Evolutionary conservation across 1,139 yeast species (phyloP).

Genomic region (Hanseniaspora uvarum): DNA sequence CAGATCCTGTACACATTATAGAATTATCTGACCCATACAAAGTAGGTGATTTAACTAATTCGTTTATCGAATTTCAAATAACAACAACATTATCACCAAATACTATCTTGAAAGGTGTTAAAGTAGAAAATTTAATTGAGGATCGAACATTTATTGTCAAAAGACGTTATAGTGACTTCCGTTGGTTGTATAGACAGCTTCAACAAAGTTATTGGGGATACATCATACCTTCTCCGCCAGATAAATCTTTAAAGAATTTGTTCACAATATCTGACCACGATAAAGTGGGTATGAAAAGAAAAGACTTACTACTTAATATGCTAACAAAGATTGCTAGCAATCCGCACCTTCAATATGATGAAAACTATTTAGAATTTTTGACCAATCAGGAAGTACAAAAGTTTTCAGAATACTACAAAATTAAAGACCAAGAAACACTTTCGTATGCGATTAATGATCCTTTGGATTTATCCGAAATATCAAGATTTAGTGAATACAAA

Average conservation of each 20-base stretch:
- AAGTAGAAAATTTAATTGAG: background rate
- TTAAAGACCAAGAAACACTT: constrained; percentile 49
- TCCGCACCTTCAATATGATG: constrained; percentile 52
- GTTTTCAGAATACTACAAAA: constrained; percentile 54
- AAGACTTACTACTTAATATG: constrained; percentile 72
- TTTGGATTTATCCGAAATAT: constrained; percentile 37
- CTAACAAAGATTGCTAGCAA: constrained; percentile 53
- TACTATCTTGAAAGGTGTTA: constrained; percentile 27
- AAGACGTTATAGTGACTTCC: constrained; percentile 72
- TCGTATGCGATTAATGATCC: constrained; percentile 42
- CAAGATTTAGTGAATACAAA: constrained; percentile 28
- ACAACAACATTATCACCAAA: constrained; percentile 44
- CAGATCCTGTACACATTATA: constrained; percentile 34
- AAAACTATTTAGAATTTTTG: constrained; percentile 68
- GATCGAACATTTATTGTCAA: constrained; percentile 40
- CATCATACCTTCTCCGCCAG: constrained; percentile 94
- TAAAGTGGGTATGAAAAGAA: constrained; percentile 73
- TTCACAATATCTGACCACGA: constrained; percentile 78
- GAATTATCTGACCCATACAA: constrained; percentile 84
- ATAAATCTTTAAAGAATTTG: constrained; percentile 65
- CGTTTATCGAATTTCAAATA: constrained; percentile 82
- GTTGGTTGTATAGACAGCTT: constrained; percentile 81
- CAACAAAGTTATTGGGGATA: constrained; percentile 81
- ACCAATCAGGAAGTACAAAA: constrained; percentile 45
- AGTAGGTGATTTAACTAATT: constrained; percentile 79